Base-by-base conservation (phyloP, 805 yeast species). In the Limtongozyma cylindracea region DNA sequence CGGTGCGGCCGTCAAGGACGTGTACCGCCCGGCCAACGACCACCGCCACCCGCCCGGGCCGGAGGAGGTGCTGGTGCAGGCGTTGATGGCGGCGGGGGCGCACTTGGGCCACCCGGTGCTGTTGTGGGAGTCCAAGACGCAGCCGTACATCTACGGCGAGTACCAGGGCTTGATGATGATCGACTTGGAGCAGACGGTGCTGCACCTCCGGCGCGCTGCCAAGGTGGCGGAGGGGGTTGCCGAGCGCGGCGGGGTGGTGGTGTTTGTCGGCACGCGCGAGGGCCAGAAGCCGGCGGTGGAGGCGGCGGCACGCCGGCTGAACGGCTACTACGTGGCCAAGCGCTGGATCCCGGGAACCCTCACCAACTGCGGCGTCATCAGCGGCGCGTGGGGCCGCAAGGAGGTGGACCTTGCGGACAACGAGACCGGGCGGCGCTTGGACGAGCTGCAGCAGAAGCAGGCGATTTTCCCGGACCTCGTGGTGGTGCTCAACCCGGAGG, bases 341-440 rank as follows among this genome's bases (percentile, higher is more conserved):
- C 65, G 80, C 38, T 88, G 98, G 98, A 62, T 76, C 27, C 94
- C 95, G 2, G 98, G 98, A 31, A 73, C 91, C 12, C 56, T 88
- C 31, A 78, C 96, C 20, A 88, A 88, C 47, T 65, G 77, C 24
- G 53, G 67, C 15, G 73, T 65, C 38, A 66, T 72, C 12, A 66
- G 63, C 19, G 34, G 28, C 14, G n/a, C n/a, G n/a, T n/a, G n/a
- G n/a, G 47, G 44, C n/a, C 37, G 37, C 12, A 34, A 31, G 16
- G 91, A 77, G 48, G 65, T 82, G 21, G 78, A 78, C 42, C 57
- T 72, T 63, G 57, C 47, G 11, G 84, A 80, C 38, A 35, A 45
- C 13, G 62, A 70, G 17, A 72, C 91, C 3, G 56, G 56, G 80
- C 30, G 49, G 45, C 24, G 49, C 73, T 19, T 42, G 53, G 13